phyloP scores from a whole-genome alignment of 495 filamentous ascomycete species.

The Penicillium antarcticum region DNA sequence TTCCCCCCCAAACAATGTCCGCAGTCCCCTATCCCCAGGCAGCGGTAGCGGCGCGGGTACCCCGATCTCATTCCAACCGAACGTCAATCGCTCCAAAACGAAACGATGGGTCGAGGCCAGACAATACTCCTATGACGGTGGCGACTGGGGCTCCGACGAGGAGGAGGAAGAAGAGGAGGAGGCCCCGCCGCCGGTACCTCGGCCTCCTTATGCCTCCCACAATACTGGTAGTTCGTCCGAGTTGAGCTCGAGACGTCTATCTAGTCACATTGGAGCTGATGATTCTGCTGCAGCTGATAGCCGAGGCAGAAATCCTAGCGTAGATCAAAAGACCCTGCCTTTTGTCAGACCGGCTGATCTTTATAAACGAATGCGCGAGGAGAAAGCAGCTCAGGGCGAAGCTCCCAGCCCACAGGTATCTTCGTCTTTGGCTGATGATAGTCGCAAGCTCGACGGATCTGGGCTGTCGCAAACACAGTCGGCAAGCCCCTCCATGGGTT shows the following conservation, averaged over 20 bases:
- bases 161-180: conserved; percentile 62
- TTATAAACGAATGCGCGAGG: conserved; percentile 70
- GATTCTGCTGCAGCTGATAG: conserved; percentile 16
- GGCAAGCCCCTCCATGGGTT: conserved; percentile 20
- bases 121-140: conserved; percentile 82
- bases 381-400: conserved; percentile 48
- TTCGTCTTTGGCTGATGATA: background rate
- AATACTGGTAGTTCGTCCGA: conserved; percentile 31
- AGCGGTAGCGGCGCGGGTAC: conserved; percentile 22
- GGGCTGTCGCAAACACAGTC: background rate
- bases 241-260: conserved; percentile 20
- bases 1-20: conserved; percentile 21
- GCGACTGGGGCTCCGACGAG: conserved; percentile 89
- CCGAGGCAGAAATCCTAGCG: conserved; percentile 19
- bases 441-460: background rate
- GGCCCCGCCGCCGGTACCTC: conserved; percentile 43
- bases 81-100: conserved; percentile 87
- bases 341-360: conserved; percentile 78
- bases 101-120: conserved; percentile 95
- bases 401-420: no score
- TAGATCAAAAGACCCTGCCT: conserved; percentile 48
- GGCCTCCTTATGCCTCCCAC: conserved; percentile 31
- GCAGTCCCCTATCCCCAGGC: conserved; percentile 31
- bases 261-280: conserved; percentile 13
- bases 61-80: conserved; percentile 65